A percentile compares a stretch with the other conserved stretches of the same genome.
Conservation (phyloP, 495 filamentous ascomycete genomes). For the Chaetomium cochliodes region DNA sequence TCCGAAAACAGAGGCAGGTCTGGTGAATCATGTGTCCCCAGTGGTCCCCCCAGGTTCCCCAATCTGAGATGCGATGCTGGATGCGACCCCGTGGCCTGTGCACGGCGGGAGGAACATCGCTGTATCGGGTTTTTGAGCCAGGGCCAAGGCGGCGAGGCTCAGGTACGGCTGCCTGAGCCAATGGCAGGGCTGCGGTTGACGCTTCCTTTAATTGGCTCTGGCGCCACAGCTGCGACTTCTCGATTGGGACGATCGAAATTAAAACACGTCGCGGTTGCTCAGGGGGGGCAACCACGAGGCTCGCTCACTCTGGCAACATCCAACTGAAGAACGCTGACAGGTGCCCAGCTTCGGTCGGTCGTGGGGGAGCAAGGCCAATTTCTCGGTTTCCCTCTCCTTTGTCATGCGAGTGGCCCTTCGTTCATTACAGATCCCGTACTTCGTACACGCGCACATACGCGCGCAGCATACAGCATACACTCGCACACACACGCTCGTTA, state of each 20-base stretch:
- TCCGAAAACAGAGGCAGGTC: background rate
- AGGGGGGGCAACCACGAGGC: slow-evolving; percentile 20
- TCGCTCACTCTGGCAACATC: slow-evolving; percentile 10
- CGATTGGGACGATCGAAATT: slow-evolving; percentile 36
- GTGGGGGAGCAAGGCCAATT: slow-evolving; percentile 1
- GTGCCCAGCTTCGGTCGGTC: slow-evolving; percentile 12
- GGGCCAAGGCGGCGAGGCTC: slow-evolving; percentile 21
- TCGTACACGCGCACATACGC: slow-evolving; percentile 1
- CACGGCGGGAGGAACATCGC: background rate
- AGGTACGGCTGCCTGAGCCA: slow-evolving; percentile 30
- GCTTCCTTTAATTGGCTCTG: slow-evolving; percentile 24
- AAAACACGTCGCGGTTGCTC: slow-evolving; percentile 29
- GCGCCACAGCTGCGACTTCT: slow-evolving; percentile 31
- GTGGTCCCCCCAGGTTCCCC: too few relatives aligned
- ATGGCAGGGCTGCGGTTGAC: slow-evolving; percentile 20
- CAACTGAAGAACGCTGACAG: slow-evolving; percentile 13
- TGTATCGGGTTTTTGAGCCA: background rate
- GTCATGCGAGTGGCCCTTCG: slow-evolving; percentile 23
- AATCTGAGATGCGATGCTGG: slow-evolving; percentile 14
- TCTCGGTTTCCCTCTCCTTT: slow-evolving; percentile 20
- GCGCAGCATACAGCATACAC: slow-evolving; percentile 9
- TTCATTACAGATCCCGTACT: slow-evolving; percentile 20
- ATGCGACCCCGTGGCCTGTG: slow-evolving; percentile 8
- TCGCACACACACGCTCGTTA: slow-evolving; percentile 18
- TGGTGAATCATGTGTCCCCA: background rate